A percentile compares a stretch with the other conserved stretches of the same genome.
phyloP scores from a whole-genome alignment of 208 protist species.

The Trypanosoma vivax region DNA sequence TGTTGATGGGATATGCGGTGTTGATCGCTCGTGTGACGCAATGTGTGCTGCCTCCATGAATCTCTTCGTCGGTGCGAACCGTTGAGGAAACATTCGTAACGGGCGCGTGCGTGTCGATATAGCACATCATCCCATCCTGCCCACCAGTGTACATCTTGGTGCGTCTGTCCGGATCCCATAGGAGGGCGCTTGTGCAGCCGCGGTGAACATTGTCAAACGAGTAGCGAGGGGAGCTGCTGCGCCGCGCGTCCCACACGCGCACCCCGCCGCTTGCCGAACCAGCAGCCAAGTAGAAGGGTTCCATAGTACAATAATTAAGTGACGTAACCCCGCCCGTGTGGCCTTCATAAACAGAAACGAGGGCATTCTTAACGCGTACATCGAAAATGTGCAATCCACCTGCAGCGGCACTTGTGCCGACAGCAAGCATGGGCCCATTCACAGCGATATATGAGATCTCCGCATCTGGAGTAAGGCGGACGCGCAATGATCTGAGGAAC shows the following conservation, averaged over 20 bases:
- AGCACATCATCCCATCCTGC: conserved; percentile 65
- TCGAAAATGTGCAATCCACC: conserved; percentile 62
- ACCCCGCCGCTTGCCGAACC: conserved; percentile 55
- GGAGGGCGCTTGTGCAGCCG: conserved; percentile 41
- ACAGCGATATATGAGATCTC: conserved; percentile 54
- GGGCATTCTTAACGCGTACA: conserved; percentile 61
- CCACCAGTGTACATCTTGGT: conserved; percentile 68
- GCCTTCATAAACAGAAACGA: conserved; percentile 56
- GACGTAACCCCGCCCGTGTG: conserved; percentile 36
- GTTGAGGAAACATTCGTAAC: conserved; percentile 14
- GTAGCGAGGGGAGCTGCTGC: conserved; percentile 45
- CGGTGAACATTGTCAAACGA: conserved; percentile 56
- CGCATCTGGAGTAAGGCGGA: conserved; percentile 19
- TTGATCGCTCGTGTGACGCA: conserved; percentile 55
- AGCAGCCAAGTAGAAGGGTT: conserved; percentile 80
- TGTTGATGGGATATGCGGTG: conserved; percentile 53
- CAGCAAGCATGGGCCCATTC: conserved; percentile 63
- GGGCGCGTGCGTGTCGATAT: conserved; percentile 64
- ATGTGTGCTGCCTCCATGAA: conserved; percentile 13
- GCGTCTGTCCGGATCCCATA: conserved; percentile 66
- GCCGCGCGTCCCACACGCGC: conserved; percentile 70
- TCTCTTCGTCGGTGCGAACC: conserved; percentile 14
- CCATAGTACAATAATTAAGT: conserved; percentile 63
- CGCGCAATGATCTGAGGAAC: conserved; percentile 59
- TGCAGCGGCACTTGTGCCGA: conserved; percentile 28